Percentiles rank a stretch among this genome's conserved stretches.
Conservation (phyloP, 192 early-diverging fungal genomes). For the Mortierella claussenii region DNA sequence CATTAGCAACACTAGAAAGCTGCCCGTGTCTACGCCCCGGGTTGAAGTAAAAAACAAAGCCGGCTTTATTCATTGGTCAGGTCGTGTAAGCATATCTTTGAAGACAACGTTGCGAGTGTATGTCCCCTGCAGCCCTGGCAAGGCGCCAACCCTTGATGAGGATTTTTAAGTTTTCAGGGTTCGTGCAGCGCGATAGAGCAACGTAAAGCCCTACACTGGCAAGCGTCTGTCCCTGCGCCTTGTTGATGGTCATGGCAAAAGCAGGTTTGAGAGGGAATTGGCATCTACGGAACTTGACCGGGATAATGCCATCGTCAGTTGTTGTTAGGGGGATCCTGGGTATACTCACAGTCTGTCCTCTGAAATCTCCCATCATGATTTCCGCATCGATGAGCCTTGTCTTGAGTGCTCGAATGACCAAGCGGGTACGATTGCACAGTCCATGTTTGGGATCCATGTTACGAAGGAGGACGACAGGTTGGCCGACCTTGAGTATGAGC, state of each 20-base stretch:
- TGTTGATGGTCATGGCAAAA: conserved; percentile 40
- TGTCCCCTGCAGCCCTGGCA: too few relatives aligned
- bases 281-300: conserved; percentile 6
- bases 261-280: conserved; percentile 31
- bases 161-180: too few relatives aligned
- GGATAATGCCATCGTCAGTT: conserved; percentile 7
- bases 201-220: too few relatives aligned
- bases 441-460: conserved; percentile 29
- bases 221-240: conserved; percentile 29
- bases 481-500: conserved; percentile 13
- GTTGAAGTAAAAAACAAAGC: too few relatives aligned
- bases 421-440: conserved; percentile 44
- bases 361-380: conserved; percentile 2
- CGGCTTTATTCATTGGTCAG: too few relatives aligned
- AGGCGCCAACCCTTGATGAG: too few relatives aligned
- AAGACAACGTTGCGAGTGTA: too few relatives aligned
- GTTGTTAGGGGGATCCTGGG: conserved; percentile 19
- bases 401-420: conserved; percentile 24
- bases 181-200: too few relatives aligned
- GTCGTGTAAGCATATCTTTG: too few relatives aligned
- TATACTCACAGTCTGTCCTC: conserved; percentile 13
- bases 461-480: conserved; percentile 35
- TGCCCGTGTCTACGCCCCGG: too few relatives aligned
- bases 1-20: too few relatives aligned
- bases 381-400: conserved; percentile 9